Base-by-base conservation (phyloP, 768 basidiomycete species). In the Tulasnella sp. region DNA sequence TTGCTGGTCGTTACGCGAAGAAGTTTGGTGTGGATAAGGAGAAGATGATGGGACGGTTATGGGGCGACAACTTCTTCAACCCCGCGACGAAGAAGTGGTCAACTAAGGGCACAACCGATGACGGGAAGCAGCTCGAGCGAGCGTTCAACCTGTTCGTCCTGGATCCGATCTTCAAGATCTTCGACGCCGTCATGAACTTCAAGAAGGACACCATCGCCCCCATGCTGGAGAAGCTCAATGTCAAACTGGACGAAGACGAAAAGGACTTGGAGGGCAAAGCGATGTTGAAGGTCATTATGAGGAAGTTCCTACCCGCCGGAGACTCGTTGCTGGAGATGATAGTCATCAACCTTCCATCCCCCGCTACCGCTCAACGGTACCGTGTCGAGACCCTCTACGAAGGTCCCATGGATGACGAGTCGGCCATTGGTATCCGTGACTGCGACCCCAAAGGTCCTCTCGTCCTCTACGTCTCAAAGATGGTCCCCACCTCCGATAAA, bases 31-130 rank as follows among this genome's bases (percentile, higher is more conserved):
- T 97, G 19, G 88, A 93, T 75, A 93, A 93, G 77, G 87, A 88
- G 64, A 98, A 98, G 81, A 91, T 99, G 82, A 94, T 99, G 87
- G 66, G 72, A 62, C 93, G 87, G 76, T 83, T 99, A 49, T 99
- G 96, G 96, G 96, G 96, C 55, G 96, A 99, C 79, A 97, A 97
- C 79, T 99, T 76, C 79, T 98, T 98, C 81, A 99, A 98, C 79
- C 89, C 93, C 58, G 78, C 83, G 55, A 97, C 93, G 41, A 83
- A 83, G 73, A 99, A 99, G 75, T 98, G 96, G 96, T 80, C 90
- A 19, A 91, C 87, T 51, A 87, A 84, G 71, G 61, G 72, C 63
- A 74, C 73, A 22, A 84, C 82, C 64, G 80, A 83, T 57, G 85
- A 92, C 66, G 92, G 91, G 68, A 93, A 92, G 70, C 73, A 72